Percentiles rank a stretch among this genome's conserved stretches.
phyloP scores from a whole-genome alignment of 305 asterid genomes.

The Fraxinus baroniana region DNA sequence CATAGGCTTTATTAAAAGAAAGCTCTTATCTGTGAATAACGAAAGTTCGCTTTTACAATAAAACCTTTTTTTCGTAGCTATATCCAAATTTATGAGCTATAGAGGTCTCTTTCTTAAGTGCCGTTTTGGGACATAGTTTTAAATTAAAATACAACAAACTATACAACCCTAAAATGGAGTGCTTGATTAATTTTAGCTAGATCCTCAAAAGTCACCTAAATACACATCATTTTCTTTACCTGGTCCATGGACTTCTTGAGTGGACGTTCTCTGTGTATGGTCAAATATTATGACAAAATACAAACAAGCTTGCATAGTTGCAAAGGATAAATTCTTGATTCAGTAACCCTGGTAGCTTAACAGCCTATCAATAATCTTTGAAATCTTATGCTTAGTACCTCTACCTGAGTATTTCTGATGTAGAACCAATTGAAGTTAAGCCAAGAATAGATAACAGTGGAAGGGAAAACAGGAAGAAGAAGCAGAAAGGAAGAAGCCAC shows the following conservation, averaged over 20 bases:
- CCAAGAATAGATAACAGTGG: too few relatives aligned
- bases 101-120: background rate
- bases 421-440: too few relatives aligned
- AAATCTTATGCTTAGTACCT: background rate
- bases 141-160: background rate
- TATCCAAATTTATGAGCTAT: background rate
- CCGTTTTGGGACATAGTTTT: background rate
- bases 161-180: background rate
- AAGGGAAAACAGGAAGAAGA: too few relatives aligned
- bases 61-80: background rate
- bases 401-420: background rate
- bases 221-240: background rate
- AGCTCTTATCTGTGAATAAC: background rate
- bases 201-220: background rate
- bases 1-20: background rate
- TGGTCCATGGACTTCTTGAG: background rate
- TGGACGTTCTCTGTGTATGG: background rate
- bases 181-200: background rate
- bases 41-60: background rate
- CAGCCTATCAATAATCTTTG: constrained; percentile 1
- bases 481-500: too few relatives aligned
- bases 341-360: background rate
- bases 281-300: background rate
- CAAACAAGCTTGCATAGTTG: background rate
- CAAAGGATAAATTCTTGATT: background rate